These are phyloP conservation scores for Globisporangium viniferum DNA, from an alignment of 352 stramenopile genomes.

Conservation along the genomic window DNA sequence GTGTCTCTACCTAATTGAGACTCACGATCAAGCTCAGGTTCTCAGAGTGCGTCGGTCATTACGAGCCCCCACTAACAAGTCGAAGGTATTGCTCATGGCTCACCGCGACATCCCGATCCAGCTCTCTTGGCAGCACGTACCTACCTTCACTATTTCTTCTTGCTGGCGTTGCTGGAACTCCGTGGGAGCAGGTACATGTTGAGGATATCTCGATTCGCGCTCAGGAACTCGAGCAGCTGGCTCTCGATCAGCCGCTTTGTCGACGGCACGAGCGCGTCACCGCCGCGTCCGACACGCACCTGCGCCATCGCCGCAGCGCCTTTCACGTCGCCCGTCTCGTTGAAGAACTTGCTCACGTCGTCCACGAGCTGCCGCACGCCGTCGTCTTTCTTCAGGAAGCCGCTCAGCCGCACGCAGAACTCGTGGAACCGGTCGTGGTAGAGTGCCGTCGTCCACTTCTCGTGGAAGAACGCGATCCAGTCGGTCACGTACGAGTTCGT, in stretches of 20 bases:
- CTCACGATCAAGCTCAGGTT: too few relatives aligned
- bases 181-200: constrained; percentile 80
- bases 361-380: constrained; percentile 62
- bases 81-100: too few relatives aligned
- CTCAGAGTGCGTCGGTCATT: too few relatives aligned
- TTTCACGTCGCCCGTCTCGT: constrained; percentile 64
- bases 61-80: too few relatives aligned
- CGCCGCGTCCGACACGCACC: constrained; percentile 61
- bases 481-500: constrained; percentile 64
- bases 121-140: too few relatives aligned
- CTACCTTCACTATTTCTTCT: constrained; percentile 15
- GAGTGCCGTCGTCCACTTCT: constrained; percentile 70
- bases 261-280: constrained; percentile 51
- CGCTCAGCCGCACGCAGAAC: constrained; percentile 57
- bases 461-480: constrained; percentile 83
- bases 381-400: constrained; percentile 66
- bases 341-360: constrained; percentile 53
- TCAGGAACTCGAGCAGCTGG: constrained; percentile 73
- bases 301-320: constrained; percentile 55
- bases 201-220: constrained; percentile 70
- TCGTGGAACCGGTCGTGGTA: constrained; percentile 80
- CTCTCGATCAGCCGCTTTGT: constrained; percentile 79
- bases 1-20: too few relatives aligned
- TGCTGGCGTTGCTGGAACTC: constrained; percentile 7
- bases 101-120: too few relatives aligned